These are phyloP conservation scores for Scutellaria galericulata DNA, from an alignment of 257 asterid genomes.

Conservation along the genomic window DNA sequence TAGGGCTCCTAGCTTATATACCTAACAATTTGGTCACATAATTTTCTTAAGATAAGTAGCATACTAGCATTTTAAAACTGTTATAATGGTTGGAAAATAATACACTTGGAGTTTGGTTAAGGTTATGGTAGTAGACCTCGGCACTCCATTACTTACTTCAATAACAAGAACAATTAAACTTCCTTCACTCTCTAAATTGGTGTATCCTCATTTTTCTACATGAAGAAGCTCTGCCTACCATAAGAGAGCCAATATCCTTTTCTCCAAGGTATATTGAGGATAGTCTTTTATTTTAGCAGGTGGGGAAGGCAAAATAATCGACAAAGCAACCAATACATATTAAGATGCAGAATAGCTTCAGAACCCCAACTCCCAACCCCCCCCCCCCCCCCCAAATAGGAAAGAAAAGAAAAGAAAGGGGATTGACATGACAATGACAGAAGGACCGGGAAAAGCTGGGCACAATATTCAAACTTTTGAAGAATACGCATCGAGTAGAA, in stretches of 20 bases:
- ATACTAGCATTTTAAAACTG: constrained; percentile 2
- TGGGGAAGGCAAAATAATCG: neutral
- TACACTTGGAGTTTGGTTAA: neutral
- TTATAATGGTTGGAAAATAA: neutral
- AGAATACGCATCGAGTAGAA: neutral
- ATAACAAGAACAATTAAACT: neutral
- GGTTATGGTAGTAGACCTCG: constrained; percentile 11
- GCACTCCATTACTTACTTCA: constrained; percentile 5
- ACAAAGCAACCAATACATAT: neutral
- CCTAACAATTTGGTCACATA: neutral
- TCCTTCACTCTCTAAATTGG: neutral
- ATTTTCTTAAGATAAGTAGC: neutral
- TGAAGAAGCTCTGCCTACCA: constrained; percentile 2
- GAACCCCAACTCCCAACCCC: neutral
- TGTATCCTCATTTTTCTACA: neutral
- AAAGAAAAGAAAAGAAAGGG: neutral
- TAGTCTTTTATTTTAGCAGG: neutral
- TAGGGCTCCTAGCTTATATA: too few species aligned
- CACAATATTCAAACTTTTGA: neutral
- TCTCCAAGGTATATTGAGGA: neutral
- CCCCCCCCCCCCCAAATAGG: neutral
- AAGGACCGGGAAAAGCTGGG: neutral
- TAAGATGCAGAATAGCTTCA: neutral
- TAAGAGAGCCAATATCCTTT: neutral
- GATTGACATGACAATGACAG: neutral